A percentile compares a stretch with the other conserved stretches of the same genome.
These are phyloP conservation scores for Elsinoe necatrix DNA, from an alignment of 2,329 filamentous ascomycete species.

Conservation along the genomic window DNA sequence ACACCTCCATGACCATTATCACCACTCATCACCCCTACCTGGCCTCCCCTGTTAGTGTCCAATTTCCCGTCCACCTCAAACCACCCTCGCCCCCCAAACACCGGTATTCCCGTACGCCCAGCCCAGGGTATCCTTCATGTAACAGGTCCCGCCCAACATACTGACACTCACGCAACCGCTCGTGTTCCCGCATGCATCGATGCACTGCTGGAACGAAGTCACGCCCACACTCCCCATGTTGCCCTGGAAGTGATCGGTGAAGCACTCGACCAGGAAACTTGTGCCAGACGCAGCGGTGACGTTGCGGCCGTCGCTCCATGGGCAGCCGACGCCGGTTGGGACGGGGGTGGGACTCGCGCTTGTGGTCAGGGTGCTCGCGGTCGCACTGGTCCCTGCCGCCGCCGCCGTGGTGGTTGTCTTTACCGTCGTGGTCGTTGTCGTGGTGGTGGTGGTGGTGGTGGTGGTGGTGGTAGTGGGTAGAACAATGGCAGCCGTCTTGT, in stretches of 20 bases:
- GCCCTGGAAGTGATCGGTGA: conserved; percentile 21
- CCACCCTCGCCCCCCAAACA: conserved; percentile 17
- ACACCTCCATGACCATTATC: too few relatives aligned
- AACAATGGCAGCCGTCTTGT: conserved; percentile 1
- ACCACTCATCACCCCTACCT: background rate
- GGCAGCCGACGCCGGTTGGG: conserved; percentile 22
- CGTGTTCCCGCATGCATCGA: conserved; percentile 14
- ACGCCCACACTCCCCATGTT: conserved; percentile 17
- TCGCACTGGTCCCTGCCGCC: background rate
- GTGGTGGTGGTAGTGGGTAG: background rate
- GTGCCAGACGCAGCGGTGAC: conserved; percentile 20
- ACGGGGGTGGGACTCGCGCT: conserved; percentile 17
- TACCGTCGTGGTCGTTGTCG: too few relatives aligned
- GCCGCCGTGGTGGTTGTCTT: background rate
- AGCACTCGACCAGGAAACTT: conserved; percentile 25
- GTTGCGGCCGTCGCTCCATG: conserved; percentile 22
- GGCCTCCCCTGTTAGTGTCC: background rate
- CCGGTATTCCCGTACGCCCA: conserved; percentile 15
- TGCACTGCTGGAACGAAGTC: conserved; percentile 18
- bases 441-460: background rate
- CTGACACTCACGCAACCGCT: conserved; percentile 10
- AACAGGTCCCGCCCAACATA: conserved; percentile 16
- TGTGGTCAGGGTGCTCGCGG: background rate
- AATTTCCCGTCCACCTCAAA: too few relatives aligned
- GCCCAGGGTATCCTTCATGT: conserved; percentile 17